Percentiles rank a stretch among this genome's conserved stretches.
phyloP scores from a whole-genome alignment of 306 rosid genomes.

The Begonia fuchsioides region DNA sequence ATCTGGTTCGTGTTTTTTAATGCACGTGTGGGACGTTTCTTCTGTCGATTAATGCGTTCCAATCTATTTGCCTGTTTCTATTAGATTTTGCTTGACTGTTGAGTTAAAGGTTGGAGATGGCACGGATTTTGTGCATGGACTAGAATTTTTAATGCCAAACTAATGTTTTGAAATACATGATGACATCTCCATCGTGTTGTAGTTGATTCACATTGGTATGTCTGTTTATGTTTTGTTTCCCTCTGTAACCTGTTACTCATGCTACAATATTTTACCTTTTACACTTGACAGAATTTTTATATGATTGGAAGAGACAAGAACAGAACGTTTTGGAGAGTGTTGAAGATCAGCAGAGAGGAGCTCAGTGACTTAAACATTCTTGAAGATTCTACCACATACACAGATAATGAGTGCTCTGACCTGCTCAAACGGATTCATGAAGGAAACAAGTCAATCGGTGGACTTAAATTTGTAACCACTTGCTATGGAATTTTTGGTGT shows the following conservation, averaged over 20 bases:
- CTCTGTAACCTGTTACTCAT: neutral
- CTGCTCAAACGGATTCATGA: constrained; percentile 72
- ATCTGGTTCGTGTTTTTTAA: too few relatives aligned
- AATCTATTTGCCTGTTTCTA: too few relatives aligned
- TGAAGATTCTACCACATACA: constrained; percentile 55
- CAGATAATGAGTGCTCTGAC: constrained; percentile 75
- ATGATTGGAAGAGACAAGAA: constrained; percentile 88
- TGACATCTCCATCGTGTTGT: neutral
- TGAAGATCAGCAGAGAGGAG: constrained; percentile 78
- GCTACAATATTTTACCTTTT: constrained; percentile 12
- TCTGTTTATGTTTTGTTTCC: constrained; percentile 3
- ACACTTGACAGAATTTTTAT: constrained; percentile 58
- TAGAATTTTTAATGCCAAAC: too few relatives aligned
- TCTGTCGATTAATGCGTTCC: too few relatives aligned
- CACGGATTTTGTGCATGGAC: too few relatives aligned
- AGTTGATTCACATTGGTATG: neutral
- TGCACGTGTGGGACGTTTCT: too few relatives aligned
- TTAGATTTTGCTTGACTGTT: too few relatives aligned
- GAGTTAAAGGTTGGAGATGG: too few relatives aligned
- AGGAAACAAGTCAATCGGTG: constrained; percentile 86
- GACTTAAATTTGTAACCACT: constrained; percentile 71
- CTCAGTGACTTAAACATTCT: constrained; percentile 45
- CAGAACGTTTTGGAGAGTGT: constrained; percentile 71
- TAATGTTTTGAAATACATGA: too few relatives aligned
- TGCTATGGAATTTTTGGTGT: constrained; percentile 94